phyloP scores from a whole-genome alignment of 768 basidiomycete species.

The Pleurotus tuoliensis region DNA sequence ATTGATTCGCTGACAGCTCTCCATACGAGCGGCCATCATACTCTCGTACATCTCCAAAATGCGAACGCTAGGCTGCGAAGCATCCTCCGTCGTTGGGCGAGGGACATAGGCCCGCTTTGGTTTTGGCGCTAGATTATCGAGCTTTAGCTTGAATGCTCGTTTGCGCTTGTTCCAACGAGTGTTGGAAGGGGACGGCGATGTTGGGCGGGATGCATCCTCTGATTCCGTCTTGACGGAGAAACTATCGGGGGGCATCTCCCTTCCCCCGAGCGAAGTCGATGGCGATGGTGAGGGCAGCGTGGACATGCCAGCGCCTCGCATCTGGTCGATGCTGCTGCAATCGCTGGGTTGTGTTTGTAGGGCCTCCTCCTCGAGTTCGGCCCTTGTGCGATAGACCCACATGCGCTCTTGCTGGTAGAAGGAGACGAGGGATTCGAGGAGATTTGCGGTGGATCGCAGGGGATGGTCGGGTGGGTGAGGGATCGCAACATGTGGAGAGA shows the following conservation, averaged over 20 bases:
- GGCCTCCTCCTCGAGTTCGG: constrained; percentile 48
- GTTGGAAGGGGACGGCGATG: constrained; percentile 12
- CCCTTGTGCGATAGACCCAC: constrained; percentile 68
- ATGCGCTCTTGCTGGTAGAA: constrained; percentile 70
- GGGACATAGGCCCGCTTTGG: constrained; percentile 15
- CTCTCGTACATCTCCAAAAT: constrained; percentile 67
- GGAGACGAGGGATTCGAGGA: constrained; percentile 60
- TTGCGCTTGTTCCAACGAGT: constrained; percentile 58
- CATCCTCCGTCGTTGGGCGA: constrained; percentile 15
- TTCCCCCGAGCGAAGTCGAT: constrained; percentile 2
- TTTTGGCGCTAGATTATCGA: constrained; percentile 23
- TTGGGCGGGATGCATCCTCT: constrained; percentile 24
- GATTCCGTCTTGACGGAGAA: constrained; percentile 27
- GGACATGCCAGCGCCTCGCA: background rate
- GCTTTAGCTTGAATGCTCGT: constrained; percentile 49
- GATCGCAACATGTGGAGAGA: constrained; percentile 26
- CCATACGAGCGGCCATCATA: constrained; percentile 72
- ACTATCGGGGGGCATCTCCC: constrained; percentile 2
- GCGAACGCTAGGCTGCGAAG: constrained; percentile 31
- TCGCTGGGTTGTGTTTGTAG: constrained; percentile 19
- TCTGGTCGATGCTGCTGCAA: constrained; percentile 4
- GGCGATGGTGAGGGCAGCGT: constrained; percentile 10
- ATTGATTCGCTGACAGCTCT: constrained; percentile 67
- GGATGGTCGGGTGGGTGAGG: constrained; percentile 28
- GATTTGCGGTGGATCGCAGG: constrained; percentile 45